Evolutionary conservation across 768 basidiomycete species (phyloP), one percentile per base, ranked within the genome.

Genomic region (Boletus tomentosulus): DNA sequence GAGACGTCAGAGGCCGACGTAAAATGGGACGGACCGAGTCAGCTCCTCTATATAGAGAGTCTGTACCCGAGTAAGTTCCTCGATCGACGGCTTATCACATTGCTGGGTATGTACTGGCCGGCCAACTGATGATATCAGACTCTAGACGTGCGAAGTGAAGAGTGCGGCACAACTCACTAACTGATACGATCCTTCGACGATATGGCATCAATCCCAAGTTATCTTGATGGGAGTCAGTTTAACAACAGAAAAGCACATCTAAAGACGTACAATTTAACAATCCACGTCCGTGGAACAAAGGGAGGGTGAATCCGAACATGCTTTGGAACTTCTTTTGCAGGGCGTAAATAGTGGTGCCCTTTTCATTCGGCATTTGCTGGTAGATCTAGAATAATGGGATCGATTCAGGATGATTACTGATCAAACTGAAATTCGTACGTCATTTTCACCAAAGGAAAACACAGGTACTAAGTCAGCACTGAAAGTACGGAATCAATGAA

Each of bases 371-470:
- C 86, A 98, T 89, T 74, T 99, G 96, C 57, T 95, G 80, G 63
- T 92, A 99, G 48, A 99, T 97, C 94, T 98, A 63, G 6, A 48
- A 3, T 37, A 30, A 48, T 7, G 44, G 39, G 6, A 4, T 58
- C 51, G 61, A 24, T 33, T 38, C 41, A 35, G 6, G 1, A 10
- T 30, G 6, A 45, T 34, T 12, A 46, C n/a, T 5, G 12, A 19
- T 31, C 51, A 24, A 49, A 46, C 19, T 15, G 30, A 38, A 12
- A 44, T 78, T 83, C 65, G 9, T 57, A 95, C 95, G 69, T 98
- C 97, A 67, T 98, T 98, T 76, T 99, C 97, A 12, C 97, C 97
- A 62, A 99, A 99, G 6, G 92, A 95, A 66, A 99, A 98, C 3
- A 98, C 95, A 0, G 97, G 97, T 0, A 99, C 97, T 11, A 99